Evolutionary conservation across 1,139 yeast genomes (phyloP).

Genomic region (Pichia sp.): DNA sequence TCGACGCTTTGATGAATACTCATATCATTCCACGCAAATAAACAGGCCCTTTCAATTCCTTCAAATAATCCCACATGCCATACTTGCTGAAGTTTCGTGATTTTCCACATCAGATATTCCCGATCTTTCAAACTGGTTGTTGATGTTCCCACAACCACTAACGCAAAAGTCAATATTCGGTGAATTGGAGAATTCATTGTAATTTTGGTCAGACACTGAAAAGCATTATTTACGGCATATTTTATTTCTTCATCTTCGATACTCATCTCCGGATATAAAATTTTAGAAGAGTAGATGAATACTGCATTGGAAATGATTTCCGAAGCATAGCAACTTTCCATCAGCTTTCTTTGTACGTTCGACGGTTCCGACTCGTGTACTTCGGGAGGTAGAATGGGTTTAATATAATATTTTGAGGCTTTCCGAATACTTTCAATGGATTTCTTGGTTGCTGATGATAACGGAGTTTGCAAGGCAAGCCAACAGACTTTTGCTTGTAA

Average conservation of each 20-base stretch:
- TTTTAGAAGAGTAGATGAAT: conserved; percentile 15
- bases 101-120: conserved; percentile 16
- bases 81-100: conserved; percentile 8
- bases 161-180: conserved; percentile 16
- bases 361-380: conserved; percentile 15
- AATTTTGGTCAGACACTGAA: conserved; percentile 11
- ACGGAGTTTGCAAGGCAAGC: conserved; percentile 18
- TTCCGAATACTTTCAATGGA: conserved; percentile 11
- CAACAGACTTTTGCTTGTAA: conserved; percentile 25
- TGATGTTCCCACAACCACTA: conserved; percentile 17
- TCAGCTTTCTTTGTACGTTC: conserved; percentile 16
- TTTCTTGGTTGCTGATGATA: conserved; percentile 7
- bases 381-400: conserved; percentile 18
- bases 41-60: not conserved
- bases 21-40: not conserved
- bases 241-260: conserved; percentile 11
- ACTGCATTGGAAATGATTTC: conserved; percentile 18
- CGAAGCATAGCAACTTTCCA: conserved; percentile 21
- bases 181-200: conserved; percentile 15
- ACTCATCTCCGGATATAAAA: conserved; percentile 13
- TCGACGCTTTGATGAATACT: not conserved
- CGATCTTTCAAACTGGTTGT: conserved; percentile 10
- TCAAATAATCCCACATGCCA: not conserved
- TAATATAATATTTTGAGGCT: conserved; percentile 16
- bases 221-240: conserved; percentile 8